Percentiles rank a stretch among this genome's conserved stretches.
Evolutionary conservation across 257 asterid genomes (phyloP).

Genomic region (Gentiana dahurica): DNA sequence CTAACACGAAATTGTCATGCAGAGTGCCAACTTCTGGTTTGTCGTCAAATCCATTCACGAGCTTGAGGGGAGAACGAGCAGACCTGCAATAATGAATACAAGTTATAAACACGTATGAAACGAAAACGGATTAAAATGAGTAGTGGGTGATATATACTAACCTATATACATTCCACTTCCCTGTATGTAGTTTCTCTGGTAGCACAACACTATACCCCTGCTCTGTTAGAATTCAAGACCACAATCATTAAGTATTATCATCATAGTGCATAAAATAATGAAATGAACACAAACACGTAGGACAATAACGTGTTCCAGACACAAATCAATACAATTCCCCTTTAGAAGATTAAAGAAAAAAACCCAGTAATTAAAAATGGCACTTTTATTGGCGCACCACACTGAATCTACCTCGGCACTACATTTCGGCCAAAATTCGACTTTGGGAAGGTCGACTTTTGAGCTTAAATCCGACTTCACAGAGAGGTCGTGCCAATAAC

Average conservation of each 20-base stretch:
- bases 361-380: no score
- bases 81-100: slow-evolving; percentile 26
- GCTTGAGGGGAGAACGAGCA: slow-evolving; percentile 40
- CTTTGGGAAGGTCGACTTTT: no score
- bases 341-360: no score
- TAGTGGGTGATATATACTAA: slow-evolving; percentile 2
- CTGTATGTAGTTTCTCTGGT: slow-evolving; percentile 56
- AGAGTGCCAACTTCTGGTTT: slow-evolving; percentile 57
- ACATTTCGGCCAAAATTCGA: no score
- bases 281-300: not conserved
- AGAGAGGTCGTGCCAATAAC: no score
- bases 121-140: not conserved
- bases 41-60: slow-evolving; percentile 34
- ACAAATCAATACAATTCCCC: not conserved
- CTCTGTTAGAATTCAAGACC: slow-evolving; percentile 22
- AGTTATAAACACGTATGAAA: no score
- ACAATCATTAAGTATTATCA: not conserved
- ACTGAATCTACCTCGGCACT: no score
- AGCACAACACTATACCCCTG: slow-evolving; percentile 57
- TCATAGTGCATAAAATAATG: not conserved
- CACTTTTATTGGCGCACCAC: no score
- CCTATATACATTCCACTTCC: slow-evolving; percentile 76
- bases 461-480: no score
- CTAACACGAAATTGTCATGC: slow-evolving; percentile 68
- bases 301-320: not conserved